phyloP scores from a whole-genome alignment of 768 basidiomycete genomes.

The Hypholoma fasciculare region DNA sequence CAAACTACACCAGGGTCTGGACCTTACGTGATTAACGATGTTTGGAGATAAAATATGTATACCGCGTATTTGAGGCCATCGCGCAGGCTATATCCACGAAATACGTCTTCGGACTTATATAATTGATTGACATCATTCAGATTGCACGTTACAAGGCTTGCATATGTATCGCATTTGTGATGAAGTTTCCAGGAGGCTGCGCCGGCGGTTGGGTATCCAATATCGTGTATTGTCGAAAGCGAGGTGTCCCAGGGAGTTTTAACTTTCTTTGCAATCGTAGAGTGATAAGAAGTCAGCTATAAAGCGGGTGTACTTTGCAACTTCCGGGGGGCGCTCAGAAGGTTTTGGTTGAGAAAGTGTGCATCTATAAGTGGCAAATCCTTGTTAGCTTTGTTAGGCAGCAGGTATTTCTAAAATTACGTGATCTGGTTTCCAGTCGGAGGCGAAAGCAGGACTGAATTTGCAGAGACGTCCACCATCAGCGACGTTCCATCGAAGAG shows the following conservation, averaged over 20 bases:
- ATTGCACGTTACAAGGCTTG: too few relatives aligned
- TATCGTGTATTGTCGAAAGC: too few relatives aligned
- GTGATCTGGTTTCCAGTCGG: background rate
- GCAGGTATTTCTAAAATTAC: background rate
- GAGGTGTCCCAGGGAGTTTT: too few relatives aligned
- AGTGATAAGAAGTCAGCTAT: background rate
- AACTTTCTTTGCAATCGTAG: background rate
- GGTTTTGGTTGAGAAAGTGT: background rate
- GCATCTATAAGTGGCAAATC: background rate
- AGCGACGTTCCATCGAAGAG: background rate
- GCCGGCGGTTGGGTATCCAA: too few relatives aligned
- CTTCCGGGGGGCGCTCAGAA: background rate
- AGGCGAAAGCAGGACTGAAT: background rate
- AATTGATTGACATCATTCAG: too few relatives aligned
- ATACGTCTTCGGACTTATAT: too few relatives aligned
- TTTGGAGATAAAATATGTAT: slow-evolving; percentile 36
- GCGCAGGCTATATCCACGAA: too few relatives aligned
- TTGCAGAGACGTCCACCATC: background rate
- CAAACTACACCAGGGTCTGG: slow-evolving; percentile 51
- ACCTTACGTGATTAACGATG: slow-evolving; percentile 35
- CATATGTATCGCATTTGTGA: too few relatives aligned
- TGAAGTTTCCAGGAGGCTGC: too few relatives aligned
- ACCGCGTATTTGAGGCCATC: too few relatives aligned
- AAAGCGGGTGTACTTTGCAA: background rate
- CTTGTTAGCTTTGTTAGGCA: background rate